Evolutionary conservation across 352 stramenopile genomes (phyloP).

Genomic region (Phytophthora lateralis): DNA sequence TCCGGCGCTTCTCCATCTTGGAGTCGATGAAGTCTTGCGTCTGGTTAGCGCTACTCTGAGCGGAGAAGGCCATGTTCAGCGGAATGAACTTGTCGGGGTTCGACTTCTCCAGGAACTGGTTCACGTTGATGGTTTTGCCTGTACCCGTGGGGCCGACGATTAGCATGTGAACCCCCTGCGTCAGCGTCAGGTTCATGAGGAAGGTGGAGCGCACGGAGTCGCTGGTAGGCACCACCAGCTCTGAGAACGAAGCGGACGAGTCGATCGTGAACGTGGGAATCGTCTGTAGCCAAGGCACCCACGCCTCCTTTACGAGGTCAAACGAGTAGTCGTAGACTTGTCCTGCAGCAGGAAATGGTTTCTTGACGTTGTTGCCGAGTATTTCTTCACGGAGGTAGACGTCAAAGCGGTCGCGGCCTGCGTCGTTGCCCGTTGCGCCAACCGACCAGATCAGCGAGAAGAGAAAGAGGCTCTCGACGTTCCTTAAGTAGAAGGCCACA

Average conservation of each 20-base stretch:
- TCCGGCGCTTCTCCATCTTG: slow-evolving; percentile 94
- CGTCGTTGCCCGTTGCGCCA: slow-evolving; percentile 89
- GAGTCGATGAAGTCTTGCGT: slow-evolving; percentile 94
- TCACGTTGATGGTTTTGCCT: slow-evolving; percentile 95
- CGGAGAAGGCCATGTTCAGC: slow-evolving; percentile 92
- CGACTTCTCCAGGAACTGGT: slow-evolving; percentile 89
- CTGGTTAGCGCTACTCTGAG: slow-evolving; percentile 93
- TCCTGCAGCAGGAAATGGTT: slow-evolving; percentile 56
- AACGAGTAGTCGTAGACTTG: slow-evolving; percentile 94
- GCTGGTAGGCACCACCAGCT: slow-evolving; percentile 94
- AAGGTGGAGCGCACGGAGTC: slow-evolving; percentile 94
- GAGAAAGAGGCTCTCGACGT: slow-evolving; percentile 91
- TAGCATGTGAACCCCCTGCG: slow-evolving; percentile 88
- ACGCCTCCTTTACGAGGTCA: slow-evolving; percentile 74
- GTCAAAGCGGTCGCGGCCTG: slow-evolving; percentile 86
- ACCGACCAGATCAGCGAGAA: slow-evolving; percentile 94
- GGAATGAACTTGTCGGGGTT: slow-evolving; percentile 92
- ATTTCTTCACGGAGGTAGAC: slow-evolving; percentile 89
- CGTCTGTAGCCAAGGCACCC: slow-evolving; percentile 93
- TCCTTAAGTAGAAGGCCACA: slow-evolving; percentile 66
- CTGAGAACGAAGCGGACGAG: slow-evolving; percentile 81
- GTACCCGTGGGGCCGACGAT: slow-evolving; percentile 95
- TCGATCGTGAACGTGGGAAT: slow-evolving; percentile 83
- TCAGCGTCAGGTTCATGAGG: slow-evolving; percentile 89
- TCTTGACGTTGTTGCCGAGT: slow-evolving; percentile 54